Evolutionary conservation across 2,329 filamentous ascomycete genomes (phyloP).

Genomic region (Penicillium sclerotigenum): DNA sequence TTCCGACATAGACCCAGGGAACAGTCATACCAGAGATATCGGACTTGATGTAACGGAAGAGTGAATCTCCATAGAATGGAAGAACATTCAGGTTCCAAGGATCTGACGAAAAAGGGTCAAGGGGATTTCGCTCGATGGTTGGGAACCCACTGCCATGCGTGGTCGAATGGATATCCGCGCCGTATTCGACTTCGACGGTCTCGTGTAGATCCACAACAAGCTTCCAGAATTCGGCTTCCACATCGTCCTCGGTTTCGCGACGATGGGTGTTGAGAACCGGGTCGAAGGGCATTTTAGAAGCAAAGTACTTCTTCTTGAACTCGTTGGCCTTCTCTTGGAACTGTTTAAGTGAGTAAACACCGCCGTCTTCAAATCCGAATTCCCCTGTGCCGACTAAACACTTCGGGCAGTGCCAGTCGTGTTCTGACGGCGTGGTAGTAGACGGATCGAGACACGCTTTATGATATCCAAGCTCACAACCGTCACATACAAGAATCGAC

Average conservation of each 20-base stretch:
- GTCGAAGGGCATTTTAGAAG: slow-evolving; percentile 84
- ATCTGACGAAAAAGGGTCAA: slow-evolving; percentile 81
- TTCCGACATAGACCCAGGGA: slow-evolving; percentile 97
- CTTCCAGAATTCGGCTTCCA: slow-evolving; percentile 95
- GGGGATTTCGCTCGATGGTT: slow-evolving; percentile 85
- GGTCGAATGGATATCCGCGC: slow-evolving; percentile 95
- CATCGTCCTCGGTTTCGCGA: slow-evolving; percentile 87
- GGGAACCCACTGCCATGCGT: slow-evolving; percentile 97
- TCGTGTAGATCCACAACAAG: slow-evolving; percentile 91
- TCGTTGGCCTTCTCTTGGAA: slow-evolving; percentile 95
- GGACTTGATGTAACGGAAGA: slow-evolving; percentile 96
- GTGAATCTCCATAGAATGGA: slow-evolving; percentile 82
- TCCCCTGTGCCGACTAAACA: slow-evolving; percentile 95
- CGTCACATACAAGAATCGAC: slow-evolving; percentile 78
- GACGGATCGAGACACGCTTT: slow-evolving; percentile 85
- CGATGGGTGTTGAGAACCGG: slow-evolving; percentile 75
- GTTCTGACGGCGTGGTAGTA: slow-evolving; percentile 70
- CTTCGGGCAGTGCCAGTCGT: slow-evolving; percentile 93
- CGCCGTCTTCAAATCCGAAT: slow-evolving; percentile 95
- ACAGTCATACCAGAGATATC: slow-evolving; percentile 99
- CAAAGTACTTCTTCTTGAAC: slow-evolving; percentile 93
- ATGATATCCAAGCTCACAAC: slow-evolving; percentile 86
- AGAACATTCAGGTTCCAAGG: slow-evolving; percentile 95
- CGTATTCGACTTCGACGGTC: slow-evolving; percentile 96
- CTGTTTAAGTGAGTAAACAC: slow-evolving; percentile 88